These are phyloP conservation scores for Triadica sebifera DNA, from an alignment of 345 rosid species.

Conservation along the genomic window DNA sequence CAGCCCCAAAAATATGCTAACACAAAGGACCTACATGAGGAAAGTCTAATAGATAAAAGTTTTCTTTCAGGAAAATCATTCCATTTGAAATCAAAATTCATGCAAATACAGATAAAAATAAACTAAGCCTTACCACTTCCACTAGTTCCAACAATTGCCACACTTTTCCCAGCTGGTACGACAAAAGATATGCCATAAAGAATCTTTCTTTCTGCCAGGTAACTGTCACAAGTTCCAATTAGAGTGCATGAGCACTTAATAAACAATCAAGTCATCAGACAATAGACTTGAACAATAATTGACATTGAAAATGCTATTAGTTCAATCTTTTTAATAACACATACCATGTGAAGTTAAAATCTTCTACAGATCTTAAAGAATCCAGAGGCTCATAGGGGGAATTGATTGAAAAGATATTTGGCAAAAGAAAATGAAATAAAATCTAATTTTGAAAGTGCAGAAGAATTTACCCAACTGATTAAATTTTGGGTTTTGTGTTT, in stretches of 20 bases:
- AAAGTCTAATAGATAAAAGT: not conserved
- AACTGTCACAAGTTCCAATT: conserved; percentile 49
- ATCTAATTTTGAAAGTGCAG: not conserved
- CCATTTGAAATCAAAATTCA: not conserved
- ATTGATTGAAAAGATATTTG: too few species aligned
- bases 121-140: conserved; percentile 71
- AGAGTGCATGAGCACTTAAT: conserved; percentile 16
- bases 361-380: not conserved
- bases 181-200: conserved; percentile 87
- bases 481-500: not conserved
- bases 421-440: too few species aligned
- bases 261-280: not conserved
- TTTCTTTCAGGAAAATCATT: not conserved
- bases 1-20: not conserved
- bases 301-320: not conserved
- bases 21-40: not conserved
- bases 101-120: not conserved
- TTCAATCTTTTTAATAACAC: not conserved
- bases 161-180: conserved; percentile 92
- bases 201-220: conserved; percentile 76
- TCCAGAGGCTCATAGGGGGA: not conserved
- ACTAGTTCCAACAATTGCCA: conserved; percentile 99
- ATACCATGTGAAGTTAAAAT: not conserved
- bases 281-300: not conserved
- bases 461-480: not conserved